Conservation (phyloP, 352 stramenopile species). For the Phytophthora niederhauseri region DNA sequence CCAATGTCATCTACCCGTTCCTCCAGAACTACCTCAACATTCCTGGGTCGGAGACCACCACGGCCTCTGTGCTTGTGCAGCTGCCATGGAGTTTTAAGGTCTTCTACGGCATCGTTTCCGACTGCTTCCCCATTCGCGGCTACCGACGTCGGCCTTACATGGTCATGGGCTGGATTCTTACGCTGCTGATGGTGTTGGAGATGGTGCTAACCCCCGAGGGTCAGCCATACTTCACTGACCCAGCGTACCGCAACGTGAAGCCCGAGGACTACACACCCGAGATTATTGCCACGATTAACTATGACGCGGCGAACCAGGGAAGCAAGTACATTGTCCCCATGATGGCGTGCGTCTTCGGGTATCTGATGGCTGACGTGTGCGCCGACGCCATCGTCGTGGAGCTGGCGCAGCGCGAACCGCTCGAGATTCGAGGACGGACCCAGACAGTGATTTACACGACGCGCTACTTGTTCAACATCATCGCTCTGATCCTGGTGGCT, state of each 20-base stretch:
- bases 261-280: conserved; percentile 48
- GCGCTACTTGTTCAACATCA: conserved; percentile 41
- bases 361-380: conserved; percentile 54
- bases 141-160: conserved; percentile 64
- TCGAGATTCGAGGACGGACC: conserved; percentile 46
- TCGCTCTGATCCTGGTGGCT: conserved; percentile 46
- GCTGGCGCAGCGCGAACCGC: conserved; percentile 52
- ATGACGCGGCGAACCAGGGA: conserved; percentile 37
- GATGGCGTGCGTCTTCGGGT: conserved; percentile 52
- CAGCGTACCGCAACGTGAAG: conserved; percentile 41
- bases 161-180: conserved; percentile 53
- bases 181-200: conserved; percentile 42
- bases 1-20: conserved; percentile 59
- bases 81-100: conserved; percentile 72
- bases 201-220: conserved; percentile 45
- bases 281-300: conserved; percentile 47
- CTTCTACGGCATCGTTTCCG: conserved; percentile 64
- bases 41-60: conserved; percentile 46
- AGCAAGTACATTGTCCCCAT: conserved; percentile 51
- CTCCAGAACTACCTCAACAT: conserved; percentile 68
- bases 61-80: conserved; percentile 48
- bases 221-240: conserved; percentile 48
- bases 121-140: conserved; percentile 62
- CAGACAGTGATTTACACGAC: conserved; percentile 62
- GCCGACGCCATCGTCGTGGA: conserved; percentile 59